Base-by-base conservation (phyloP, 2,329 filamentous ascomycete genomes). In the Colletotrichum musae region DNA sequence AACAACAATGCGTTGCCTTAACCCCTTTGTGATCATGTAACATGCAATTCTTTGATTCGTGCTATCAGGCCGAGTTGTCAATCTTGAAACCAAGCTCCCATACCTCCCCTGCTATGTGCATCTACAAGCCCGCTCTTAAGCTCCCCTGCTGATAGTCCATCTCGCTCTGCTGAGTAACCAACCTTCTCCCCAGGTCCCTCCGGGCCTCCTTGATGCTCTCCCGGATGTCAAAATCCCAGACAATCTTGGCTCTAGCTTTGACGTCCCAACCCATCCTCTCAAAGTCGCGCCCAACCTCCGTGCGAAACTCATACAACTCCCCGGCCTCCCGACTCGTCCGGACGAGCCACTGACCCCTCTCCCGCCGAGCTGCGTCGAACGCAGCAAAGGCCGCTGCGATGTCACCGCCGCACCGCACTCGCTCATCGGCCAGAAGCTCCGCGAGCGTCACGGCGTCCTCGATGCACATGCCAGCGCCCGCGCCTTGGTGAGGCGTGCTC, bases 401-500 rank as follows among this genome's bases (percentile, higher is more conserved):
- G 7, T 85, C 80, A 0, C 73, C 65, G 0, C 72, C 68, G 0
- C 70, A 76, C 0, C 71, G 66, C 2, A 84, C 78, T 12, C 80
- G 72, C 0, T 80, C 79, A 41, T 85, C 79, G 0, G 80, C 82
- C 0, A 91, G 77, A 0, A 90, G 74, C 3, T 82, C 80, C 0
- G 83, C 81, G 1, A 85, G 74, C 2, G 84, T 77, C 16, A 80
- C 79, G 1, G 78, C 80, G 67, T 89, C 87, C 71, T 89, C 86
- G 65, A 91, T 86, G 1, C 85, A 87, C 73, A 90, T 84, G 1
- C 87, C 87, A 0, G 87, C 85, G 2, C 89, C 89, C 1, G 88
- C 84, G 0, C 88, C 89, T 50, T 89, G 86, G 47, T 88, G 86
- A 0, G 89, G 89, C 0, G 88, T 87, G 47, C 87, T 87, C 0